Conservation (phyloP, 108 stramenopile genomes). For the Cyclotella sp. region DNA sequence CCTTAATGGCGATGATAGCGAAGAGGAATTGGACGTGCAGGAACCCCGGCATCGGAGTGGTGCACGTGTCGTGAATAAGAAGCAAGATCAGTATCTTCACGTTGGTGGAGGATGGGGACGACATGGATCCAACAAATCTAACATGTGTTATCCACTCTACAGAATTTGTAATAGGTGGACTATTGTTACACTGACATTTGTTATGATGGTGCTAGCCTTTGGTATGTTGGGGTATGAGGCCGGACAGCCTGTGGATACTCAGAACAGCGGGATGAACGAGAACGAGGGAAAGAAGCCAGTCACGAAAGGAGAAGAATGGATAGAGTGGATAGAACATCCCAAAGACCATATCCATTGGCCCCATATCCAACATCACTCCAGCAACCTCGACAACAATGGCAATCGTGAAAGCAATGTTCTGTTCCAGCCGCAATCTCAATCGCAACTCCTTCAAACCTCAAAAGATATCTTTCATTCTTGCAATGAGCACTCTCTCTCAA, state of each 20-base stretch:
- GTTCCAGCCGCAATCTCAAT: neutral
- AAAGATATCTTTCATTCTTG: constrained; percentile 33
- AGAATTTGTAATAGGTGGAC: neutral
- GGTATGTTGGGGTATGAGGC: constrained; percentile 35
- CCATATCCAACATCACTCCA: constrained; percentile 7
- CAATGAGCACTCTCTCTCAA: constrained; percentile 25
- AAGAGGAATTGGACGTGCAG: constrained; percentile 12
- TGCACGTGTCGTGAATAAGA: neutral
- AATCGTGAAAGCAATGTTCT: neutral
- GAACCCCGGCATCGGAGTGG: neutral
- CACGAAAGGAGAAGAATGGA: constrained; percentile 36
- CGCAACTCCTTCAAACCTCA: constrained; percentile 24
- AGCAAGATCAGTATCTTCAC: neutral
- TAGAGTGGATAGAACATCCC: constrained; percentile 20
- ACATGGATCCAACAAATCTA: constrained; percentile 9
- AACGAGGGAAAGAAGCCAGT: neutral
- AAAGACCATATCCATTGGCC: constrained; percentile 28
- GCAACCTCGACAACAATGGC: neutral
- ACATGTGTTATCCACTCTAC: neutral
- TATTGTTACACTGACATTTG: neutral
- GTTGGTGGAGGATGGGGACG: constrained; percentile 38
- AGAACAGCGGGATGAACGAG: neutral
- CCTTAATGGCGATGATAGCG: constrained; percentile 19
- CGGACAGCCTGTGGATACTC: constrained; percentile 8
- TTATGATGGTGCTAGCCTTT: constrained; percentile 7